A percentile compares a stretch with the other conserved stretches of the same genome.
These are phyloP conservation scores for Rhypophila decipiens DNA, from an alignment of 495 filamentous ascomycete species.

Conservation along the genomic window DNA sequence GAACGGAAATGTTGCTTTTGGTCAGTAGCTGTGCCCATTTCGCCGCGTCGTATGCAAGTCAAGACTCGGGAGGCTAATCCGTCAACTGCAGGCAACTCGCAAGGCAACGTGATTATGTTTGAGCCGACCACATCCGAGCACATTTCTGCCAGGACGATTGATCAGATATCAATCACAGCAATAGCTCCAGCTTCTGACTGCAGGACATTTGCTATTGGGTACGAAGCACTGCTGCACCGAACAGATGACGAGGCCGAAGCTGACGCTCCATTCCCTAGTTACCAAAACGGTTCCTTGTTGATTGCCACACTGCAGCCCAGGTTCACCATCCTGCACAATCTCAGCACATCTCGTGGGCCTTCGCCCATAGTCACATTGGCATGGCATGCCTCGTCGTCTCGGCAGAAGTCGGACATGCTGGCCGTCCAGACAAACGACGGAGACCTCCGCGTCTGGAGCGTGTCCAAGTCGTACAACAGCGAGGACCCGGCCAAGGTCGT, in stretches of 20 bases:
- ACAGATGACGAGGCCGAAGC: neutral
- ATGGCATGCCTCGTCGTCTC: slow-evolving; percentile 96
- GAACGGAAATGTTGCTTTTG: slow-evolving; percentile 95
- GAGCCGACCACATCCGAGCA: slow-evolving; percentile 91
- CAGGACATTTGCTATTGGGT: slow-evolving; percentile 96
- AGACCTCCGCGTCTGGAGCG: slow-evolving; percentile 93
- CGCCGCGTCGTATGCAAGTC: neutral
- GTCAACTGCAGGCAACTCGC: slow-evolving; percentile 59
- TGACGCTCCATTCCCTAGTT: slow-evolving; percentile 45
- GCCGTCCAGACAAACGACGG: slow-evolving; percentile 88
- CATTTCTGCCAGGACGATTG: slow-evolving; percentile 85
- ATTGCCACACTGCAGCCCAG: slow-evolving; percentile 83
- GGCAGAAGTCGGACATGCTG: slow-evolving; percentile 97
- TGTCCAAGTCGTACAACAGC: slow-evolving; percentile 74
- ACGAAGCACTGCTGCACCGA: slow-evolving; percentile 23
- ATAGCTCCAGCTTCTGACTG: slow-evolving; percentile 89
- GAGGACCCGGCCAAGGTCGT: slow-evolving; percentile 79
- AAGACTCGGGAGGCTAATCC: neutral
- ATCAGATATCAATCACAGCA: slow-evolving; percentile 82
- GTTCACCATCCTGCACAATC: slow-evolving; percentile 91
- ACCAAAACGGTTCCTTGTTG: slow-evolving; percentile 90
- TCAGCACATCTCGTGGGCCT: slow-evolving; percentile 73
- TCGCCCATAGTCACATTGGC: slow-evolving; percentile 85
- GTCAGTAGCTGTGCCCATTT: slow-evolving; percentile 40
- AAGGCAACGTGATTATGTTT: slow-evolving; percentile 92